Evolutionary conservation across 495 filamentous ascomycete species (phyloP).

Genomic region (Penicillium silybi): DNA sequence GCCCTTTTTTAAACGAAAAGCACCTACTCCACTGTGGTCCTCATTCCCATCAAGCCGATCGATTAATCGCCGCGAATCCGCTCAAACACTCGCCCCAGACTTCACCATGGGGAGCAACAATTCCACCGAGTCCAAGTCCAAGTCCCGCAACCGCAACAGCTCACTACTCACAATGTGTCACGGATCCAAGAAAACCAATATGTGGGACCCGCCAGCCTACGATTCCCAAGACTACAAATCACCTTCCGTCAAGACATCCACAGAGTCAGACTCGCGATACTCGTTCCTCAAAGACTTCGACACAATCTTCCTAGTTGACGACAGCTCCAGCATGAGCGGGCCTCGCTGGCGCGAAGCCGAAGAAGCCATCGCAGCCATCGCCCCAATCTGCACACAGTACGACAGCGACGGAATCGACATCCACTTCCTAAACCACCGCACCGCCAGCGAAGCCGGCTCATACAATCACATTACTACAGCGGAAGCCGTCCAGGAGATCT

Average conservation of each 20-base stretch:
- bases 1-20: constrained; percentile 3
- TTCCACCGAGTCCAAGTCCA: not conserved
- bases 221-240: constrained; percentile 4
- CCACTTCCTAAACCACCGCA: constrained; percentile 77
- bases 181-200: not conserved
- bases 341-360: constrained; percentile 71
- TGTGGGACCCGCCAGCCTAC: constrained; percentile 38
- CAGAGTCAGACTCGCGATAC: constrained; percentile 48
- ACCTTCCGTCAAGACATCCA: not conserved
- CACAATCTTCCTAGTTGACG: constrained; percentile 91
- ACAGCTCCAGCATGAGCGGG: constrained; percentile 85
- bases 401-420: constrained; percentile 92
- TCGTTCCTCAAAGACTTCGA: constrained; percentile 85
- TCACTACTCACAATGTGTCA: not conserved
- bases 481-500: constrained; percentile 58
- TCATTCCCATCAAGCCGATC: constrained; percentile 13
- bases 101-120: not conserved
- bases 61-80: not conserved
- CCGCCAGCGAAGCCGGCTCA: constrained; percentile 4
- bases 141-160: not conserved
- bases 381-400: constrained; percentile 78
- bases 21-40: constrained; percentile 14
- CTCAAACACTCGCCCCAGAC: not conserved
- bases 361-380: constrained; percentile 68
- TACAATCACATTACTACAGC: constrained; percentile 57